phyloP scores from a whole-genome alignment of 2,329 filamentous ascomycete species.

The Alternaria sp. region DNA sequence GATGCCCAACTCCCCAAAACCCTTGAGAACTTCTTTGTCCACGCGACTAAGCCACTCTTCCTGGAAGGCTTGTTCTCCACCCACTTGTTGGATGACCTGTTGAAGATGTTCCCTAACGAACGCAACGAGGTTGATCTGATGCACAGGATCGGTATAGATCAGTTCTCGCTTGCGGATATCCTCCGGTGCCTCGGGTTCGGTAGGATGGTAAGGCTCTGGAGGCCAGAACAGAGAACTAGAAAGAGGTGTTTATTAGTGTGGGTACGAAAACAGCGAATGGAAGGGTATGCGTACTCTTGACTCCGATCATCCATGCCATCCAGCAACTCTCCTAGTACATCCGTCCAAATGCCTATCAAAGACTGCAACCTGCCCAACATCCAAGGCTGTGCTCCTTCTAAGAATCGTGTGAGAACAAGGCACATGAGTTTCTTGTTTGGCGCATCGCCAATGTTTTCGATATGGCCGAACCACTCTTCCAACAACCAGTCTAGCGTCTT shows the following conservation, averaged over 20 bases:
- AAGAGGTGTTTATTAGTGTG: neutral
- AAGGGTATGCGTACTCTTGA: conserved; percentile 38
- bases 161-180: conserved; percentile 58
- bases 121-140: conserved; percentile 66
- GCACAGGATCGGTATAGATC: conserved; percentile 68
- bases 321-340: conserved; percentile 69
- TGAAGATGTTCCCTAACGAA: conserved; percentile 70
- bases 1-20: conserved; percentile 58
- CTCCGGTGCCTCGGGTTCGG: conserved; percentile 52
- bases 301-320: conserved; percentile 61
- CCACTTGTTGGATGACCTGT: conserved; percentile 63
- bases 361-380: conserved; percentile 70
- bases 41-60: conserved; percentile 75
- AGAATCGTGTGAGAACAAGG: conserved; percentile 72
- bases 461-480: conserved; percentile 69
- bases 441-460: conserved; percentile 70
- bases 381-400: conserved; percentile 67
- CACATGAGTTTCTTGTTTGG: conserved; percentile 74
- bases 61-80: conserved; percentile 71
- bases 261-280: neutral
- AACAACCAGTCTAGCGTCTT: conserved; percentile 56
- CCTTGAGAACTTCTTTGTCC: conserved; percentile 71
- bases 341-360: conserved; percentile 77
- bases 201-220: conserved; percentile 36
- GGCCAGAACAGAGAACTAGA: conserved; percentile 52